Percentiles rank a stretch among this genome's conserved stretches.
Conservation (phyloP, 129 eudicot genomes). For the Glebionis coronaria region DNA sequence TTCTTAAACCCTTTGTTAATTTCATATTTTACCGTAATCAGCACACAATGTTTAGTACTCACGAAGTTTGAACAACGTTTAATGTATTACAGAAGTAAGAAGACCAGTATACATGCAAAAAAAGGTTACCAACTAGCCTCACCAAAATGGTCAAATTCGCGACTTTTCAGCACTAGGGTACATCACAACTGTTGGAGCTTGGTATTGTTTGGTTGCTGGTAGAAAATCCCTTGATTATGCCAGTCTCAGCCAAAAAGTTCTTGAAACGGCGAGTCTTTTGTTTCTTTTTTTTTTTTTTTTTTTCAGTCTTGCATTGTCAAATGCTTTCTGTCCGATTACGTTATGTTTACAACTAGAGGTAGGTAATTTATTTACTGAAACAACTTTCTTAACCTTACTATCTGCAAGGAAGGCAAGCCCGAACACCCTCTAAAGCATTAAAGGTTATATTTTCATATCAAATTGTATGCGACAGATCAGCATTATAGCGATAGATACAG, state of each 20-base stretch:
- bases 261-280: slow-evolving; percentile 23
- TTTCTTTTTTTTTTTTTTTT: no score
- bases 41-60: slow-evolving; percentile 4
- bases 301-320: no score
- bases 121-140: background rate
- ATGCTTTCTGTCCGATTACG: no score
- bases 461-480: slow-evolving; percentile 47
- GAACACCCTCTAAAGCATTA: background rate
- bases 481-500: slow-evolving; percentile 76
- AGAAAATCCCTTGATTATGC: slow-evolving; percentile 64
- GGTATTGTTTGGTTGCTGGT: slow-evolving; percentile 81
- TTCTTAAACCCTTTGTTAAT: no score
- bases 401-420: no score
- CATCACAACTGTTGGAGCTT: slow-evolving; percentile 72
- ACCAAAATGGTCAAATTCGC: slow-evolving; percentile 48
- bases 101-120: slow-evolving; percentile 14
- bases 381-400: no score
- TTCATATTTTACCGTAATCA: no score
- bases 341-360: no score
- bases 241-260: slow-evolving; percentile 52
- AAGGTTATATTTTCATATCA: background rate
- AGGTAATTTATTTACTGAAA: no score
- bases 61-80: slow-evolving; percentile 5
- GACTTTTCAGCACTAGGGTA: slow-evolving; percentile 59
- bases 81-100: no score